Percentiles rank a stretch among this genome's conserved stretches.
phyloP scores from a whole-genome alignment of 106 monocot species.

The Acorus calamus region DNA sequence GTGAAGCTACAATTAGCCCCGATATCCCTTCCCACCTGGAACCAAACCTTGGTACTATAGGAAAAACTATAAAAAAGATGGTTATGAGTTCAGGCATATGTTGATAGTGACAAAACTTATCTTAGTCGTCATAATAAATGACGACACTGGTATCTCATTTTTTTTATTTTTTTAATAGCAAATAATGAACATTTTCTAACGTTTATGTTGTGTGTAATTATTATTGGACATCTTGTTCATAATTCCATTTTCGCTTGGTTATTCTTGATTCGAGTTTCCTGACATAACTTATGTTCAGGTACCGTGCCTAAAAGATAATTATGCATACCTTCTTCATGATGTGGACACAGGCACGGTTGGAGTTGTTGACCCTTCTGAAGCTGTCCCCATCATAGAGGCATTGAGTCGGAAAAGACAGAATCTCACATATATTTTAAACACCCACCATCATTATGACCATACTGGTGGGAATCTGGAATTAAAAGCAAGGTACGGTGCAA shows the following conservation, averaged over 20 bases:
- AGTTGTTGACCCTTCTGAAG: conserved; percentile 95
- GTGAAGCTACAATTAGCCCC: no score
- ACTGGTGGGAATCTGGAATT: conserved; percentile 95
- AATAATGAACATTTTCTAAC: no score
- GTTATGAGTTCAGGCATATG: no score
- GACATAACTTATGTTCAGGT: conserved; percentile 32
- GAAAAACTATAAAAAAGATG: no score
- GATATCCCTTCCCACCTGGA: no score
- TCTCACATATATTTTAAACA: conserved; percentile 88
- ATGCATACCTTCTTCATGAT: conserved; percentile 94
- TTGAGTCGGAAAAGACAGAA: conserved; percentile 68
- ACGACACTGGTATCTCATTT: no score
- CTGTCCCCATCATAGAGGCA: conserved; percentile 69
- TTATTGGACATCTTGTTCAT: no score
- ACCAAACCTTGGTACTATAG: no score
- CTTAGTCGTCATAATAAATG: no score
- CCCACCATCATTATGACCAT: conserved; percentile 97
- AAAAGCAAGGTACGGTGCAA: conserved; percentile 91
- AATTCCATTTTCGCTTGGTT: neutral
- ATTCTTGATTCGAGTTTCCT: neutral
- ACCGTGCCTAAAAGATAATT: conserved; percentile 88
- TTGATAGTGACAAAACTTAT: no score
- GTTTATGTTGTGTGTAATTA: no score
- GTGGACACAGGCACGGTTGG: conserved; percentile 85
- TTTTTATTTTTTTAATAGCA: no score